phyloP scores from a whole-genome alignment of 202 grass and related monocot species.

The Carex sylvatica region DNA sequence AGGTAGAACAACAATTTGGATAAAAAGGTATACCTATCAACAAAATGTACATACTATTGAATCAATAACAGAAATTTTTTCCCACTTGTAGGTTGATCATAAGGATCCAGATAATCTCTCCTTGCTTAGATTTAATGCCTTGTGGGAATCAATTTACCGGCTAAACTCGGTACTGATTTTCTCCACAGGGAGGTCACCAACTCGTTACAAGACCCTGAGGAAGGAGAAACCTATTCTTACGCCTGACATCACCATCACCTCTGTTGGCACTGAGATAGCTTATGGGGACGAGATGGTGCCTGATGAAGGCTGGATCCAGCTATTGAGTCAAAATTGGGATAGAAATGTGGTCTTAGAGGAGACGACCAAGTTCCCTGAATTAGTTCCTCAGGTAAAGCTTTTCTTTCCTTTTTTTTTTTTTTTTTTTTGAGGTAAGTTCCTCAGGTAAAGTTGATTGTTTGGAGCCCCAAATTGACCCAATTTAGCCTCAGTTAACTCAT shows the following conservation, averaged over 20 bases:
- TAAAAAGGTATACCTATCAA: neutral
- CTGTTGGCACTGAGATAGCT: slow-evolving; percentile 87
- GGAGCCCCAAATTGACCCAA: neutral
- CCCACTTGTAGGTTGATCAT: slow-evolving; percentile 75
- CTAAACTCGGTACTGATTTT: slow-evolving; percentile 82
- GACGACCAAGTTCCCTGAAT: slow-evolving; percentile 53
- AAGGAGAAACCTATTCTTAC: slow-evolving; percentile 91
- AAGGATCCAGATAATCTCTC: slow-evolving; percentile 77
- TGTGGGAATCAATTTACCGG: slow-evolving; percentile 86
- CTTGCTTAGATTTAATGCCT: slow-evolving; percentile 83
- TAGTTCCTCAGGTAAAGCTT: slow-evolving; percentile 63
- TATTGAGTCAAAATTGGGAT: slow-evolving; percentile 85
- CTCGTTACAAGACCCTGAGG: slow-evolving; percentile 71
- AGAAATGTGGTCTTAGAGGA: slow-evolving; percentile 75
- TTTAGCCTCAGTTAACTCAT: neutral
- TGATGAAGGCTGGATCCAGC: slow-evolving; percentile 74
- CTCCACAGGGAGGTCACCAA: slow-evolving; percentile 78
- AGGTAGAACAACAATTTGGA: neutral
- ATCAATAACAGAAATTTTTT: slow-evolving; percentile 3
- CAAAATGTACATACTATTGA: neutral
- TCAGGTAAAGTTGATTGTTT: slow-evolving; percentile 35
- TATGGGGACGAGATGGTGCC: slow-evolving; percentile 87
- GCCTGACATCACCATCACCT: slow-evolving; percentile 90
- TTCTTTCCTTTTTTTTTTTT: too few relatives aligned
- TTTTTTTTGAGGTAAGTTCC: too few relatives aligned